Percentiles rank a stretch among this genome's conserved stretches.
phyloP scores from a whole-genome alignment of 345 rosid genomes.

The Linum tenue region DNA sequence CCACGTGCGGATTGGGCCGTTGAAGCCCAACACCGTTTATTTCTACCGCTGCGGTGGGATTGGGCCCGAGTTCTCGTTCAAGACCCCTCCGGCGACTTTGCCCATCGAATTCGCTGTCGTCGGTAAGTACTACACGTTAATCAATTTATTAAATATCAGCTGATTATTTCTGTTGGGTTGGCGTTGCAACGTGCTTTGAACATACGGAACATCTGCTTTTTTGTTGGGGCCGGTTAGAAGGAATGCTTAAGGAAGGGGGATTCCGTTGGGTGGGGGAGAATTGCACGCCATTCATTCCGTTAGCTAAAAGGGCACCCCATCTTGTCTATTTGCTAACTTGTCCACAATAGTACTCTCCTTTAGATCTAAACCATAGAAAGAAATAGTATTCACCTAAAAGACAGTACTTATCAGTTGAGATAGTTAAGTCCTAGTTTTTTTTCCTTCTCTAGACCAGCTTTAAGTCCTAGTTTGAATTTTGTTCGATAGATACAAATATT shows the following conservation, averaged over 20 bases:
- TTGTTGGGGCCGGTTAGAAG: neutral
- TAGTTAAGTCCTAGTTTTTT: neutral
- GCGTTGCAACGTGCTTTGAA: neutral
- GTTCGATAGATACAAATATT: too few relatives aligned
- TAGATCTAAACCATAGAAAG: too few relatives aligned
- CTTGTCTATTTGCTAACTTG: too few relatives aligned
- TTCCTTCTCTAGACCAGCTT: neutral
- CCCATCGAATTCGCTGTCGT: constrained; percentile 71
- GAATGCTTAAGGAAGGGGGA: constrained; percentile 6
- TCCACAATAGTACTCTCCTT: too few relatives aligned
- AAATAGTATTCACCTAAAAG: too few relatives aligned
- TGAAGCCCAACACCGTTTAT: constrained; percentile 48
- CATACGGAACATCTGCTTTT: neutral
- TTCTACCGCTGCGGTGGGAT: constrained; percentile 62
- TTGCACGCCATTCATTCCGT: constrained; percentile 5
- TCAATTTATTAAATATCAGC: neutral
- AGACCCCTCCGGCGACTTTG: constrained; percentile 57
- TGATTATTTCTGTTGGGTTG: neutral
- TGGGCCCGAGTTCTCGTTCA: constrained; percentile 75
- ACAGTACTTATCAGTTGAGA: too few relatives aligned
- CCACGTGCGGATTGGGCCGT: constrained; percentile 80
- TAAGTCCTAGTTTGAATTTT: too few relatives aligned
- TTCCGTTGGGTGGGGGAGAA: neutral
- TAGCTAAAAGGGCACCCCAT: too few relatives aligned
- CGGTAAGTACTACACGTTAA: constrained; percentile 31